phyloP scores from a whole-genome alignment of 2,329 filamentous ascomycete genomes.

The Aspergillus brasiliensis region DNA sequence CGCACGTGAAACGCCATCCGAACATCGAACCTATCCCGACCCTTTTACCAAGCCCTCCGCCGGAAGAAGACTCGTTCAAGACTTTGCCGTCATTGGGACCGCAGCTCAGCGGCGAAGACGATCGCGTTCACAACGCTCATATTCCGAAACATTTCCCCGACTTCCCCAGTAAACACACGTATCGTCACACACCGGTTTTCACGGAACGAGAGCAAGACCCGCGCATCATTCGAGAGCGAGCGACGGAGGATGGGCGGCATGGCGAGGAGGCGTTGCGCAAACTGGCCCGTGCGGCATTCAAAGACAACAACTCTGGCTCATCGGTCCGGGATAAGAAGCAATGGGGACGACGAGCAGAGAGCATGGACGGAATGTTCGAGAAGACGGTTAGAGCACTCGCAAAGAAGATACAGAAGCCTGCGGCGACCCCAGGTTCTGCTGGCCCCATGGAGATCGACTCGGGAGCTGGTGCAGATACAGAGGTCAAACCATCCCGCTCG shows the following conservation, averaged over 20 bases:
- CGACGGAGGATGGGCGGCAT: slow-evolving; percentile 65
- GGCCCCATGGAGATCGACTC: slow-evolving; percentile 36
- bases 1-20: slow-evolving; percentile 34
- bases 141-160: slow-evolving; percentile 63
- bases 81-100: slow-evolving; percentile 53
- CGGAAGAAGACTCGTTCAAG: slow-evolving; percentile 39
- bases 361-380: slow-evolving; percentile 56
- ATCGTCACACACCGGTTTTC: slow-evolving; percentile 61
- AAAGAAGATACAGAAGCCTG: slow-evolving; percentile 41
- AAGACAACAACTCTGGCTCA: slow-evolving; percentile 44
- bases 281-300: slow-evolving; percentile 54
- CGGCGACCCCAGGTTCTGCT: slow-evolving; percentile 25
- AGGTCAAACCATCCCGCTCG: slow-evolving; percentile 25
- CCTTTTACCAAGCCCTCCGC: slow-evolving; percentile 43
- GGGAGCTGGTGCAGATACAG: slow-evolving; percentile 26
- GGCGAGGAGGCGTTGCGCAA: slow-evolving; percentile 67
- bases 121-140: slow-evolving; percentile 53
- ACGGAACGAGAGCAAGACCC: slow-evolving; percentile 62
- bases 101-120: slow-evolving; percentile 51
- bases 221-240: slow-evolving; percentile 61
- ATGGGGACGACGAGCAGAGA: slow-evolving; percentile 42
- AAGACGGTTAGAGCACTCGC: slow-evolving; percentile 57
- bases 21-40: slow-evolving; percentile 26
- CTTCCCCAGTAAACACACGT: slow-evolving; percentile 66
- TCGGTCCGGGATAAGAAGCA: slow-evolving; percentile 45